Evolutionary conservation across 2,329 filamentous ascomycete species (phyloP), one percentile per base, ranked within the genome.

Genomic region (Arthrobotrys musiformis): DNA sequence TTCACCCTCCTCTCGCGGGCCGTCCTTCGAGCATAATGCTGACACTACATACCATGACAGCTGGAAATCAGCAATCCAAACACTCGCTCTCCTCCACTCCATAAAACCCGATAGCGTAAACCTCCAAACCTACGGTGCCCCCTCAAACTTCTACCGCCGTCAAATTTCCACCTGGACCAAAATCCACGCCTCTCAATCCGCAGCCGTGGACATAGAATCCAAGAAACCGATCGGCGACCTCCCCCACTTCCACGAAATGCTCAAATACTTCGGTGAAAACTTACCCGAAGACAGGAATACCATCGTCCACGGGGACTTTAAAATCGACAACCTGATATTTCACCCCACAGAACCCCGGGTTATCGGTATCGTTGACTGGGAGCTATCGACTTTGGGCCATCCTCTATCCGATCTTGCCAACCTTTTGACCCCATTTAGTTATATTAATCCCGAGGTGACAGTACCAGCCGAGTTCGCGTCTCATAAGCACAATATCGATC

Each of bases 321-420:
- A 98, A 86, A 97, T 94, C 81, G 92, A 95, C 83, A 95, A 95
- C 81, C 83, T 94, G 79, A 90, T 95, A 44, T 99, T 97, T 83
- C 93, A 97, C 85, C 92, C 92, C 84, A 94, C 92, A 0, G 91
- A 94, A 83, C 90, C 94, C 4, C 87, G 90, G 64, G 94, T 98
- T 11, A 94, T 98, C 84, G 95, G 94, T 2, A 93, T 98, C 67
- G 85, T 98, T 4, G 95, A 99, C 85, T 98, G 94, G 94, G 95
- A 98, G 85, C 97, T 99, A 93, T 93, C 93, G 37, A 98, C 95
- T 0, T 90, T 97, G 67, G 95, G 95, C n/a, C 94, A 99, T 83
- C 95, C 95, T 0, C 88, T 98, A 22, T 94, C 92, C 4, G 95
- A 99, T 83, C 86, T 98, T 44, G 90, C 83, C 3, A 98, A 98